Conservation (phyloP, 192 early-diverging fungal genomes). For the Entomortierella chlamydospora region DNA sequence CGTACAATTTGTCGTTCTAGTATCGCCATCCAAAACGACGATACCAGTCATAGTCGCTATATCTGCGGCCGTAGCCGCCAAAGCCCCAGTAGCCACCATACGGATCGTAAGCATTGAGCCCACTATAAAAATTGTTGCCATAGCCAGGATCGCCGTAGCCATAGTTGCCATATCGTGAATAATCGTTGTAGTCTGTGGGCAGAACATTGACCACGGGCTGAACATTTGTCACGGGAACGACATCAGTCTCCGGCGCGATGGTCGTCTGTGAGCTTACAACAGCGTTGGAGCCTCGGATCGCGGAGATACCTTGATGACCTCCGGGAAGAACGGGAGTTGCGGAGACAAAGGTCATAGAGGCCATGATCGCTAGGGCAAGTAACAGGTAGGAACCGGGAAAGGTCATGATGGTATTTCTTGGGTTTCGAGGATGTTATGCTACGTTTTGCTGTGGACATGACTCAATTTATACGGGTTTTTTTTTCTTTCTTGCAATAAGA, state of each 20-base stretch:
- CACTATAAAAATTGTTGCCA: too few species aligned
- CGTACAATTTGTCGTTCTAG: too few species aligned
- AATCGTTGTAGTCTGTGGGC: constrained; percentile 27
- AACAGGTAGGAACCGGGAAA: too few species aligned
- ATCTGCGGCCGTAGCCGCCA: background rate
- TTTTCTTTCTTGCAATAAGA: too few species aligned
- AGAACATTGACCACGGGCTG: constrained; percentile 36
- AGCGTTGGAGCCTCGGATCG: background rate
- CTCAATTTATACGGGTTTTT: too few species aligned
- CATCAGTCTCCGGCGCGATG: constrained; percentile 34
- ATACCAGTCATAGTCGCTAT: constrained; percentile 1
- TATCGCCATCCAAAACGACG: too few species aligned
- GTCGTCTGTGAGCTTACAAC: constrained; percentile 12
- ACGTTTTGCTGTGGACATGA: too few species aligned
- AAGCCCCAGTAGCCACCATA: too few species aligned
- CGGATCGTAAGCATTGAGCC: too few species aligned
- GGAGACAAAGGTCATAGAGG: background rate
- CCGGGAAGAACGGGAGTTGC: background rate
- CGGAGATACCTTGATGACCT: background rate
- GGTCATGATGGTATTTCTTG: too few species aligned
- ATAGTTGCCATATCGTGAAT: background rate
- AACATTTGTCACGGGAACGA: constrained; percentile 35
- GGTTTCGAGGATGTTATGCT: too few species aligned
- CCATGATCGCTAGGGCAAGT: too few species aligned
- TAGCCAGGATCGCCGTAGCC: background rate